Evolutionary conservation across 768 basidiomycete genomes (phyloP).

Genomic region (Pulveroboletus frians): DNA sequence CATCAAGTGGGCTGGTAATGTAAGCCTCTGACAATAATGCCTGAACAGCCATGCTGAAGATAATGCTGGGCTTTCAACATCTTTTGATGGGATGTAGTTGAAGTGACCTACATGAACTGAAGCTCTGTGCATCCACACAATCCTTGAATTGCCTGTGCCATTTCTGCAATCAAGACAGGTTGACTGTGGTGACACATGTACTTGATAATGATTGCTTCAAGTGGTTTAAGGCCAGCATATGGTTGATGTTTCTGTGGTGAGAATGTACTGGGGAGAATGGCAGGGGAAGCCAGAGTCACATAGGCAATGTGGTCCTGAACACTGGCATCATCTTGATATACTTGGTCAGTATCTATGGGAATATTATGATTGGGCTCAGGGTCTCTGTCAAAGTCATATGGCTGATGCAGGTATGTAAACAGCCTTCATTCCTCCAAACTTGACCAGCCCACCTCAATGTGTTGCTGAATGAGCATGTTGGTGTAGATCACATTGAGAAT

Average conservation of each 20-base stretch:
- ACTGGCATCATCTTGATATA: background rate
- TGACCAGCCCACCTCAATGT: constrained; percentile 6
- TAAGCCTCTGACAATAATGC: constrained; percentile 25
- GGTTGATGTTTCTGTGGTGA: constrained; percentile 19
- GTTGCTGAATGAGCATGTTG: constrained; percentile 6
- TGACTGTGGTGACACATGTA: constrained; percentile 10
- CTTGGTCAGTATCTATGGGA: background rate
- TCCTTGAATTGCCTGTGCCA: constrained; percentile 11
- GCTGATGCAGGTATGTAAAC: constrained; percentile 3
- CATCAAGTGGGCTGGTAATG: constrained; percentile 29
- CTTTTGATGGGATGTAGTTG: background rate
- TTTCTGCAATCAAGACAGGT: constrained; percentile 8
- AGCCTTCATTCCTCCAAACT: background rate
- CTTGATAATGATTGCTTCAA: constrained; percentile 16
- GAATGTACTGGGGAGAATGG: constrained; percentile 14
- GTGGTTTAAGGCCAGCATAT: constrained; percentile 15
- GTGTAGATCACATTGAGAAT: constrained; percentile 19
- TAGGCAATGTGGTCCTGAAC: background rate
- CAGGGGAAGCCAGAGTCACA: background rate
- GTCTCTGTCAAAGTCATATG: background rate
- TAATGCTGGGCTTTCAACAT: background rate
- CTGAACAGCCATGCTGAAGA: constrained; percentile 18
- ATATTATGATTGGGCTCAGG: background rate
- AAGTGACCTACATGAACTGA: constrained; percentile 20
- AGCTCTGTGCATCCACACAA: constrained; percentile 11